Evolutionary conservation across 2,329 filamentous ascomycete species (phyloP), one percentile per base, ranked within the genome.

Genomic region (Hypoxylon sp.): DNA sequence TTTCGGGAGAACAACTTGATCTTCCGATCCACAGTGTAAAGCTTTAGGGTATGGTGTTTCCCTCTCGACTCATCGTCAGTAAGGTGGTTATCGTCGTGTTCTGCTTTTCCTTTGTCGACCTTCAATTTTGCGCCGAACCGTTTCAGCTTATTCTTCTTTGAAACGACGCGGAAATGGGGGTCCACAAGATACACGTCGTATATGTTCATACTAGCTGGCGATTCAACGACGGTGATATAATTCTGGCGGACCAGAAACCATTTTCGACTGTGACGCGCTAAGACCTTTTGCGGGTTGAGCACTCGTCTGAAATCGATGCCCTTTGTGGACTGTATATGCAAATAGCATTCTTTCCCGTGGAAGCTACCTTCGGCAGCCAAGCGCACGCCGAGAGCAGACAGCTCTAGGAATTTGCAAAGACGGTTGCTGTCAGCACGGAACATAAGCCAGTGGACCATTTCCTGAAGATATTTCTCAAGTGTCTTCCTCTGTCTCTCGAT

Each of bases 101-200:
- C 71, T 40, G 55, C 72, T 68, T 76, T 76, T 83, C 70, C 88
- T 70, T 90, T 88, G 20, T 90, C 88, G 38, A 86, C 86, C 72
- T 87, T 90, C 14, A 88, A 86, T 71, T 90, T 85, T 36, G 90
- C 77, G 22, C 78, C 78, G 12, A 86, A 81, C 54, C 84, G 81
- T 70, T 81, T 84, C 14, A 85, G 76, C 65, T 85, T 84, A 70
- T 80, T 84, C 70, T 86, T 87, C 78, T 93, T 93, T 58, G 91
- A 88, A 67, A 93, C 89, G 51, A 97, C 89, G 54, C 87, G 84
- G 79, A 99, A 99, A 72, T 92, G 90, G 1, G 91, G 86, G 75
- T 99, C 96, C 24, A 98, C 92, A n/a, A 99, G 85, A 78, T 97
- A 98, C 20, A 99, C 96, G 79, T 99, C 96, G 77, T 97, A 97